These are phyloP conservation scores for Hippophae tibetana DNA, from an alignment of 306 rosid genomes.

Conservation along the genomic window DNA sequence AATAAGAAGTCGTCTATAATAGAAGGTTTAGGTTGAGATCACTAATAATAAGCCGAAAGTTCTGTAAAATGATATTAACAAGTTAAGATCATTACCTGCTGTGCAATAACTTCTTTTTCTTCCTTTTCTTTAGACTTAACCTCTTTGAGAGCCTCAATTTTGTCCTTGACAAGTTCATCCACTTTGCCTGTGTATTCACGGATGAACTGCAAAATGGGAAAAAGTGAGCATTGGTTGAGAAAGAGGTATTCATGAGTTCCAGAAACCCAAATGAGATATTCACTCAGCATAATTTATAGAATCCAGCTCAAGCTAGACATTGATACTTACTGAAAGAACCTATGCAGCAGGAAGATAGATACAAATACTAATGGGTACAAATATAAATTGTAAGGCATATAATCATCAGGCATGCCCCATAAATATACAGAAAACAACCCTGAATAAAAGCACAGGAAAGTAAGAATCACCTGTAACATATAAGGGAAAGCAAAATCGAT, in stretches of 20 bases:
- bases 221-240: neutral
- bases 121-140: constrained; percentile 72
- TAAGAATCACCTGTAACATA: constrained; percentile 61
- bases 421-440: neutral
- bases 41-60: too few relatives aligned
- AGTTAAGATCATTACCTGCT: constrained; percentile 49
- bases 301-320: neutral
- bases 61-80: too few relatives aligned
- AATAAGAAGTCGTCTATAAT: too few relatives aligned
- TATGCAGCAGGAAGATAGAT: neutral
- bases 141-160: constrained; percentile 66
- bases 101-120: constrained; percentile 84
- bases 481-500: constrained; percentile 92
- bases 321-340: neutral
- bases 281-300: neutral
- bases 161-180: constrained; percentile 87
- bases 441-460: constrained; percentile 4
- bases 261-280: neutral
- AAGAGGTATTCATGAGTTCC: neutral
- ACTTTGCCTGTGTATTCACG: constrained; percentile 96
- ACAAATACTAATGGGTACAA: too few relatives aligned
- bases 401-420: neutral
- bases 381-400: too few relatives aligned
- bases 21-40: too few relatives aligned
- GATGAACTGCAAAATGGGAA: constrained; percentile 52